phyloP scores from a whole-genome alignment of 805 yeast species.

The Tetrapisispora iriomotensis region DNA sequence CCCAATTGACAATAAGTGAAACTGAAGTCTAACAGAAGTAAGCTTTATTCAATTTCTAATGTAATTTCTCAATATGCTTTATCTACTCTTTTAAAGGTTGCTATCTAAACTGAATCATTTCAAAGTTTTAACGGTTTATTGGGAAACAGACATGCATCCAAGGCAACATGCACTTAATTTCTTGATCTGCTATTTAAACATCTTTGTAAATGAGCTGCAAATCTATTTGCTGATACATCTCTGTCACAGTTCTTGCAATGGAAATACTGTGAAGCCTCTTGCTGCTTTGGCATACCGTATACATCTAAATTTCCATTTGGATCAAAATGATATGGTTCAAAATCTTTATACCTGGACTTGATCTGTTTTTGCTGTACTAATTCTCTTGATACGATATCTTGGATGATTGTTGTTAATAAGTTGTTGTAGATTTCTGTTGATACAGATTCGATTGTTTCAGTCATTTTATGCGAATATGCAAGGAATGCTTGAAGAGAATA shows the following conservation, averaged over 20 bases:
- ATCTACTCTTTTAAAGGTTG: too few relatives aligned
- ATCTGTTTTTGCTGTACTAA: constrained; percentile 17
- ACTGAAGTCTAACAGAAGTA: too few relatives aligned
- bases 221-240: constrained; percentile 81
- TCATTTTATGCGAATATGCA: neutral
- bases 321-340: constrained; percentile 21
- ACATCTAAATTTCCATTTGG: constrained; percentile 22
- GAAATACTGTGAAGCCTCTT: constrained; percentile 42
- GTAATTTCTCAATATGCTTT: too few relatives aligned
- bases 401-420: constrained; percentile 22
- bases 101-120: too few relatives aligned
- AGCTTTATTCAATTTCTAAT: too few relatives aligned
- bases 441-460: constrained; percentile 1
- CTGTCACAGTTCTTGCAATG: constrained; percentile 75
- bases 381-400: constrained; percentile 26
- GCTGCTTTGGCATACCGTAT: constrained; percentile 22
- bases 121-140: too few relatives aligned
- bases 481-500: too few relatives aligned
- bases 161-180: constrained; percentile 20
- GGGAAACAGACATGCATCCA: neutral
- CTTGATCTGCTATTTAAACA: constrained; percentile 69
- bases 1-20: too few relatives aligned
- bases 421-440: constrained; percentile 10
- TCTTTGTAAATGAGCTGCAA: constrained; percentile 87
- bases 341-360: constrained; percentile 16